Evolutionary conservation across 495 filamentous ascomycete species (phyloP), one percentile per base, ranked within the genome.

Genomic region (Xylaria flabelliformis): DNA sequence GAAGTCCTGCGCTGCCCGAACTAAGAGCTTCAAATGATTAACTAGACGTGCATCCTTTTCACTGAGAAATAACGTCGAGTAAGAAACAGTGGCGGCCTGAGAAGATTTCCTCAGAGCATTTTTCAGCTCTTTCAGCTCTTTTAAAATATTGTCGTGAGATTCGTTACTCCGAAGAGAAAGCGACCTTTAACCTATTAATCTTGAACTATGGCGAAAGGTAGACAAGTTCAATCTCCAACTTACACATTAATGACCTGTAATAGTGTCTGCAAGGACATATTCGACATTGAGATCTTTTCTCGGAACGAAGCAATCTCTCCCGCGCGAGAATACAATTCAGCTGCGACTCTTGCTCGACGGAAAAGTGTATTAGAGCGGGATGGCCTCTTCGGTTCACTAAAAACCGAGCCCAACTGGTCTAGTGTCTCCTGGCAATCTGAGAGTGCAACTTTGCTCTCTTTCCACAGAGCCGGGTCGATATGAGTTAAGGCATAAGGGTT

Each of bases 221-320:
- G 44, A 42, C 29, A 15, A 67, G 32, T n/a, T 32, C 21, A 51
- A 39, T 9, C 6, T 41, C 46, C 9, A n/a, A 69, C 71, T 62
- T 73, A 73, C 71, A 73, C 71, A 53, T 73, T 73, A 21, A 73
- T 69, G 32, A 73, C 64, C 32, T 73, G 71, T 56, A 73, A 73
- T 24, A 73, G 53, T 53, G 71, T 73, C 48, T 73, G 71, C 6
- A 73, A 39, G 17, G 64, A 73, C 34, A 73, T 56, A 26, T 67
- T 73, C n/a, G 71, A 73, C 71, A 73, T 73, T 19, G 64, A 69
- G 44, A 73, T 68, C 71, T 69, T 73, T 44, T 73, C 71, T 55
- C 71, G 48, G 56, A 73, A 68, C 48, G 71, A 73, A 12, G 64
- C 56, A 29, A 73, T 73, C 12, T 69, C 64, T 26, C 65, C 58